Base-by-base conservation (phyloP, 2,329 filamentous ascomycete species). In the Tolypocladium paradoxum region DNA sequence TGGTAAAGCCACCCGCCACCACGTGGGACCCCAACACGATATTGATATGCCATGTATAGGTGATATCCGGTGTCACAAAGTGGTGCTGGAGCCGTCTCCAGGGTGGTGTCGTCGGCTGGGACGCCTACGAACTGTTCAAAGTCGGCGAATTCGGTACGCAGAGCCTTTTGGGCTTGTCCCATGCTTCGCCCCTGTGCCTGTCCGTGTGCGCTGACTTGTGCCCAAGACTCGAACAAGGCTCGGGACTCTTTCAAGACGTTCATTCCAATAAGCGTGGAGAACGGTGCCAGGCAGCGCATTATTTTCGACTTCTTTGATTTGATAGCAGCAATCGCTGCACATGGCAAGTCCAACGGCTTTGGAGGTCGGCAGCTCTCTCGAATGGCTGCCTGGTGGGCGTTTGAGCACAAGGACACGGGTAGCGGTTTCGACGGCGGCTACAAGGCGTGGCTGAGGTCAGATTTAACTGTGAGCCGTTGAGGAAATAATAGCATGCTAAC, bases 311-410 rank as follows among this genome's bases (percentile, higher is more conserved):
- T 96, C 71, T 99, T 97, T 70, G 92, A 97, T 62, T 82, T 99
- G 0, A 73, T 99, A 46, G 84, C 92, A 4, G 90, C 92, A 8
- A 83, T 96, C 61, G 91, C 93, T 35, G 93, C 93, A 16, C 89
- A 96, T 64, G 89, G 89, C 60, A 97, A 97, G 73, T 83, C 77
- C 52, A 99, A 99, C 67, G 93, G 93, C 45, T 82, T 99, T 57
- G 89, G 90, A 56, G 93, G 93, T 29, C 84, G 91, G 58, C 97
- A 97, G 69, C 79, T 99, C 52, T 97, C 93, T 11, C 83, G 93
- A 60, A 89, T 95, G 79, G 93, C 92, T 40, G 90, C 91, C 47
- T 99, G 93, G 93, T 99, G 93, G 93, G 90, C 92, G 1, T 99
- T 99, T 67, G 92, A 96, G 64, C 89, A 95, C 60, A 81, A 77